phyloP scores from a whole-genome alignment of 2,329 filamentous ascomycete genomes.

The Colletotrichum sp. region DNA sequence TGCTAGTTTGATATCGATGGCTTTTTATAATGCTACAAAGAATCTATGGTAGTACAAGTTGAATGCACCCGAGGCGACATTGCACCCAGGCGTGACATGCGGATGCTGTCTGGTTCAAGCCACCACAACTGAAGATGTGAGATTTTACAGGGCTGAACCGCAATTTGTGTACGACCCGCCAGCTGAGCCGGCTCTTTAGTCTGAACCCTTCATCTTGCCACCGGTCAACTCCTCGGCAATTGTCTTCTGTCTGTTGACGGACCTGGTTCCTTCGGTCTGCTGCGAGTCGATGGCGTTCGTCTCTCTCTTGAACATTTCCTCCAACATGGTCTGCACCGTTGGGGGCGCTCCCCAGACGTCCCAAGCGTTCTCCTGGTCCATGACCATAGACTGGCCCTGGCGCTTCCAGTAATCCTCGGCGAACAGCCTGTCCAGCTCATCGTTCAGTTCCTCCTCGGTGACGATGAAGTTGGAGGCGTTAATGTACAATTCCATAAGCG shows the following conservation, averaged over 20 bases:
- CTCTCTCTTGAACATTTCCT: constrained; percentile 32
- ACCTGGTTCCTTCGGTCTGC: constrained; percentile 44
- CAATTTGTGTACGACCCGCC: background rate
- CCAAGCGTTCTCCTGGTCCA: constrained; percentile 54
- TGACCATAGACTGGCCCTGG: constrained; percentile 37
- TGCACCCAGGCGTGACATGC: background rate
- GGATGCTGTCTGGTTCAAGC: background rate
- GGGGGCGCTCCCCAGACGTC: constrained; percentile 51
- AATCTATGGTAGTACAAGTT: constrained; percentile 19
- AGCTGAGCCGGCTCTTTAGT: background rate
- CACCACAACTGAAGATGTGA: background rate
- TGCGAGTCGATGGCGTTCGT: constrained; percentile 26
- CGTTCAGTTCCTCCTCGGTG: constrained; percentile 76
- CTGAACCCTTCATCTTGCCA: constrained; percentile 53
- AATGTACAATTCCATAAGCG: constrained; percentile 88
- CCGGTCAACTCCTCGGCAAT: constrained; percentile 66
- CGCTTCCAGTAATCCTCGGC: constrained; percentile 61
- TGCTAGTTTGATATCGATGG: constrained; percentile 1
- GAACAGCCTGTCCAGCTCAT: constrained; percentile 79
- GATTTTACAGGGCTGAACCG: background rate
- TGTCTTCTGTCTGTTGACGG: constrained; percentile 56
- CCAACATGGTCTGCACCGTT: constrained; percentile 50
- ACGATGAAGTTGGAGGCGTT: constrained; percentile 88
- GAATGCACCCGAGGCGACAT: background rate
- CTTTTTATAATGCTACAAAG: constrained; percentile 22